Percentiles rank a stretch among this genome's conserved stretches.
phyloP scores from a whole-genome alignment of 1,284 basidiomycete species.

The Cystobasidium pallidum region DNA sequence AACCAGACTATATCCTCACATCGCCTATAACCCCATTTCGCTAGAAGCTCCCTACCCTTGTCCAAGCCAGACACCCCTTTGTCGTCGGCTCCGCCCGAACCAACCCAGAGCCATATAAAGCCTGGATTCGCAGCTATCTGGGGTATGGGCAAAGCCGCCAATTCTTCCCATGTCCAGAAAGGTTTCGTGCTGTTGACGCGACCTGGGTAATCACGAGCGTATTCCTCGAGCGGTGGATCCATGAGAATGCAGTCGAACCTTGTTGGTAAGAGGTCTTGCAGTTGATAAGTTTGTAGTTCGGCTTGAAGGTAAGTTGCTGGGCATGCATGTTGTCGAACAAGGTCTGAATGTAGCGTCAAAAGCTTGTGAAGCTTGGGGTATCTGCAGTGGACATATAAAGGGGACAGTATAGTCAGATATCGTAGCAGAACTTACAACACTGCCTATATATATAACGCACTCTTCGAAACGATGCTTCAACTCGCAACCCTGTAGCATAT shows the following conservation, averaged over 20 bases:
- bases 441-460: conserved; percentile 62
- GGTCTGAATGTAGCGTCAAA: conserved; percentile 46
- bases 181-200: conserved; percentile 50
- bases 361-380: conserved; percentile 81
- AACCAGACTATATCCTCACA: conserved; percentile 98
- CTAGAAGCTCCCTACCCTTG: conserved; percentile 83
- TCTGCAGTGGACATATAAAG: conserved; percentile 59
- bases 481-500: conserved; percentile 83
- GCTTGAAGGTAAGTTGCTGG: conserved; percentile 68
- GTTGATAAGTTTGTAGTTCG: conserved; percentile 53
- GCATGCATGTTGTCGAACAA: conserved; percentile 57
- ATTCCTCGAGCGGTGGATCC: conserved; percentile 72
- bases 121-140: conserved; percentile 84
- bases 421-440: background rate
- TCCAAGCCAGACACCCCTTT: conserved; percentile 70
- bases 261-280: conserved; percentile 55
- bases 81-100: conserved; percentile 76
- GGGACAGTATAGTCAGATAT: background rate
- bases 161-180: conserved; percentile 76
- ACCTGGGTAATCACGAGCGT: conserved; percentile 46
- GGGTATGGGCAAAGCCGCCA: conserved; percentile 80
- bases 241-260: conserved; percentile 92
- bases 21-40: conserved; percentile 90
- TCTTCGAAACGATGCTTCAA: conserved; percentile 87
- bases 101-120: conserved; percentile 97